These are phyloP conservation scores for Pythium folliculosum DNA, from an alignment of 352 stramenopile species.

Conservation along the genomic window DNA sequence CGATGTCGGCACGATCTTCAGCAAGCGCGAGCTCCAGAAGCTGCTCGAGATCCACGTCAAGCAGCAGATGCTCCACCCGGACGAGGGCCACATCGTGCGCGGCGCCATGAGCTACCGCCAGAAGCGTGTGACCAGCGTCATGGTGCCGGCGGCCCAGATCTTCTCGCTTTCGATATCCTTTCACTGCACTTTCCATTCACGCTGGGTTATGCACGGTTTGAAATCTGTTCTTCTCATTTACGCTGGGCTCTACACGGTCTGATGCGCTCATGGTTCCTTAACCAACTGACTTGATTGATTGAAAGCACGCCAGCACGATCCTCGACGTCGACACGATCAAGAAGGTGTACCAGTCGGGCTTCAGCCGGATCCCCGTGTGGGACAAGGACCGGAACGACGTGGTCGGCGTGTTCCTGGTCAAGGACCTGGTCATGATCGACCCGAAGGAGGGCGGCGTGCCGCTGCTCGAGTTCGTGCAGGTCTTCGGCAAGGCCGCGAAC, in stretches of 20 bases:
- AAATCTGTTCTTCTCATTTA: too few relatives aligned
- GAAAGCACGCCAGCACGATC: constrained; percentile 42
- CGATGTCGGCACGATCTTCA: constrained; percentile 96
- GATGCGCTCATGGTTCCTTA: too few relatives aligned
- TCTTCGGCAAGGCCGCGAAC: constrained; percentile 71
- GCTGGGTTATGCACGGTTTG: too few relatives aligned
- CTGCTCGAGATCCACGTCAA: constrained; percentile 97
- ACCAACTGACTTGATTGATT: constrained; percentile 16
- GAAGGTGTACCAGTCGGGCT: constrained; percentile 89
- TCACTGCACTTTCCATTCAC: constrained; percentile 5
- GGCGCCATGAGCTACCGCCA: constrained; percentile 78
- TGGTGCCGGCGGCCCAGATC: constrained; percentile 88
- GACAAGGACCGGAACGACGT: constrained; percentile 96
- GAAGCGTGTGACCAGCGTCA: constrained; percentile 88
- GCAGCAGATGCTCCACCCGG: constrained; percentile 88
- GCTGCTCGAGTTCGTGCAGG: constrained; percentile 91
- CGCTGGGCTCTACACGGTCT: too few relatives aligned
- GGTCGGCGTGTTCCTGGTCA: constrained; percentile 94
- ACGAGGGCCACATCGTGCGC: constrained; percentile 96
- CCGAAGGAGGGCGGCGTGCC: constrained; percentile 61
- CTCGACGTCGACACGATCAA: constrained; percentile 64
- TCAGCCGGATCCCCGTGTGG: constrained; percentile 95
- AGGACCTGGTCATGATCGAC: constrained; percentile 90
- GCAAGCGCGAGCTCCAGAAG: constrained; percentile 91
- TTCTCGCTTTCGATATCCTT: constrained; percentile 79